Evolutionary conservation across 1,139 yeast genomes (phyloP).

Genomic region (Kurtzmaniella quercitrusa): DNA sequence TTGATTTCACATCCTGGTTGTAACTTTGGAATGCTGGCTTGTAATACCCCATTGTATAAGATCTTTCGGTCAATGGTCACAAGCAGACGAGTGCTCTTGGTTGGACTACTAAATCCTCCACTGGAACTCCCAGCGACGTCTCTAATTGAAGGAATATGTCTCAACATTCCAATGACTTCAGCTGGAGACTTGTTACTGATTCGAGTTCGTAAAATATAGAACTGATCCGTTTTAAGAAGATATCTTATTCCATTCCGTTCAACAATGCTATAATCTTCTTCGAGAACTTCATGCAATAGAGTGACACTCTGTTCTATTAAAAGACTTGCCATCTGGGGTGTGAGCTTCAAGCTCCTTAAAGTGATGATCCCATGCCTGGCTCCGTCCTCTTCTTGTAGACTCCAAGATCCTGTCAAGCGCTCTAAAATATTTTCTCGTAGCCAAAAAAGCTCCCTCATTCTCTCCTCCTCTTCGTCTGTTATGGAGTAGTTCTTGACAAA

Average conservation of each 20-base stretch:
- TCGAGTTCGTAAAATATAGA: constrained; percentile 45
- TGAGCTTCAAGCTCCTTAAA: constrained; percentile 60
- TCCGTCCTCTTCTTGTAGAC: constrained; percentile 18
- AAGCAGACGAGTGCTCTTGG: constrained; percentile 12
- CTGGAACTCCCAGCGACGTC: constrained; percentile 13
- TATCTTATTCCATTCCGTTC: constrained; percentile 17
- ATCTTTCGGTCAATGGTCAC: constrained; percentile 48
- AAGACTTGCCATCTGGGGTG: constrained; percentile 47
- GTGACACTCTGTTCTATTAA: constrained; percentile 47
- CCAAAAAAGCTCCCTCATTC: constrained; percentile 72
- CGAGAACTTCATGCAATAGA: constrained; percentile 28
- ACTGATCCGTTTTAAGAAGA: constrained; percentile 36
- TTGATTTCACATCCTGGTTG: constrained; percentile 37
- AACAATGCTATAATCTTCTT: constrained; percentile 8
- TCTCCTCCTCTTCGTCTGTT: constrained; percentile 49
- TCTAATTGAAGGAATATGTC: constrained; percentile 56
- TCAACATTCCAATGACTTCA: constrained; percentile 51
- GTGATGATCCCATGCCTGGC: constrained; percentile 56
- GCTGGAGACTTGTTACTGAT: constrained; percentile 41
- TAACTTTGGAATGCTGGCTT: constrained; percentile 40
- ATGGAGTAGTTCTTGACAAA: constrained; percentile 61
- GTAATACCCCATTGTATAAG: constrained; percentile 62
- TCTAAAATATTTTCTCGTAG: constrained; percentile 61
- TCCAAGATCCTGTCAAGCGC: constrained; percentile 65
- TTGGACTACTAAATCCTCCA: constrained; percentile 10